phyloP scores from a whole-genome alignment of 2,329 filamentous ascomycete genomes.

The Aciculosporium take region DNA sequence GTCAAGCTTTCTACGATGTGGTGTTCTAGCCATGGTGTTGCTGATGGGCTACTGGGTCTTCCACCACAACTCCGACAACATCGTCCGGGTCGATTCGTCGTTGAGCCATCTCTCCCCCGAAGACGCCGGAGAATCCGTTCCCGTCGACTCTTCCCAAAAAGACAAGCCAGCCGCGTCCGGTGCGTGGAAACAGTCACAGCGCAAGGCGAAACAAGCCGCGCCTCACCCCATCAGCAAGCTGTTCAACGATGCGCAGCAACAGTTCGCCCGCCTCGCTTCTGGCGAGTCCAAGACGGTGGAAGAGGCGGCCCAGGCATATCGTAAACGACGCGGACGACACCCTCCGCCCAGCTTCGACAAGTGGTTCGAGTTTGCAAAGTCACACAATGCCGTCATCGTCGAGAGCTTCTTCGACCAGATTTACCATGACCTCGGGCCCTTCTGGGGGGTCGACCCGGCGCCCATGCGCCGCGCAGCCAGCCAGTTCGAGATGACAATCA shows the following conservation, averaged over 20 bases:
- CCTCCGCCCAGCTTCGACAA: conserved; percentile 48
- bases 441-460: conserved; percentile 37
- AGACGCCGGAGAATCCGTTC: neutral
- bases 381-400: conserved; percentile 38
- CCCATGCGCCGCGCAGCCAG: conserved; percentile 36
- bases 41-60: conserved; percentile 19
- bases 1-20: conserved; percentile 28
- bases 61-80: conserved; percentile 8
- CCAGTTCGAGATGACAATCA: conserved; percentile 48
- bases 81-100: neutral
- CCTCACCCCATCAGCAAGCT: conserved; percentile 41
- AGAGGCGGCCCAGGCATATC: conserved; percentile 43
- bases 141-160: neutral
- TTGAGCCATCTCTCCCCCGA: neutral
- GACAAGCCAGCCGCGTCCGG: neutral
- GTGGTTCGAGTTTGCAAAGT: conserved; percentile 43
- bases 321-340: conserved; percentile 42
- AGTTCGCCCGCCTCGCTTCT: conserved; percentile 24
- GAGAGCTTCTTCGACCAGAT: conserved; percentile 53
- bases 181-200: neutral
- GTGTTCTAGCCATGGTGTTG: conserved; percentile 22
- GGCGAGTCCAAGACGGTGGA: conserved; percentile 35
- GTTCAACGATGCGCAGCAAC: conserved; percentile 29
- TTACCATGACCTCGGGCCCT: conserved; percentile 44
- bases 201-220: conserved; percentile 3